Conservation (phyloP, 2,329 filamentous ascomycete genomes). For the Aureobasidium sp. region DNA sequence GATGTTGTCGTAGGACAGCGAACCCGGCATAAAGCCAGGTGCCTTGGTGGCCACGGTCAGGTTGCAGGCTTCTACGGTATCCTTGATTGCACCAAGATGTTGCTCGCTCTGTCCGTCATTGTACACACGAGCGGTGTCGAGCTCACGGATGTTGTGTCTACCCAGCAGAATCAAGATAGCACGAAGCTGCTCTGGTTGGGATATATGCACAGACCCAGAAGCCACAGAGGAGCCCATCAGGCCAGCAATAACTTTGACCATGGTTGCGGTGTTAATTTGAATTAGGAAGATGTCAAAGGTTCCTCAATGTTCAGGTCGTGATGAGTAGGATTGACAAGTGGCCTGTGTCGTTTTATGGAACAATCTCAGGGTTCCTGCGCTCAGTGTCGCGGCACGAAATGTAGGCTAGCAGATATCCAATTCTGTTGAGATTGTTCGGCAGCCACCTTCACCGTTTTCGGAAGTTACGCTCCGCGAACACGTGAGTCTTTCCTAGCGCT, state of each 20-base stretch:
- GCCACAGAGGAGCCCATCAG: constrained; percentile 23
- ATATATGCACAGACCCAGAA: constrained; percentile 18
- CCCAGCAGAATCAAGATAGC: constrained; percentile 26
- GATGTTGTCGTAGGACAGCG: constrained; percentile 20
- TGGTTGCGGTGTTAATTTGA: constrained; percentile 8
- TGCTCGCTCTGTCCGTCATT: constrained; percentile 31
- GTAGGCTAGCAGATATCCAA: too few relatives aligned
- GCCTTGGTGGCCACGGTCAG: constrained; percentile 24
- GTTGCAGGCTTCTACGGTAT: not conserved
- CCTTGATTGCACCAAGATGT: constrained; percentile 30
- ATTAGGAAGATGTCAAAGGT: too few relatives aligned
- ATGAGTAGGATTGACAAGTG: too few relatives aligned
- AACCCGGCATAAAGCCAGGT: constrained; percentile 22
- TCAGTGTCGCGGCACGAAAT: too few relatives aligned
- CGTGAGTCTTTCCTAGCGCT: too few relatives aligned
- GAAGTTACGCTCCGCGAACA: too few relatives aligned
- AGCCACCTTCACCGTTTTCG: too few relatives aligned
- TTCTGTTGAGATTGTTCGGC: too few relatives aligned
- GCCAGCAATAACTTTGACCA: constrained; percentile 23
- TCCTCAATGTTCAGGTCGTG: too few relatives aligned
- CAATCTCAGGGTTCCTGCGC: too few relatives aligned
- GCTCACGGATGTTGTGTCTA: constrained; percentile 24
- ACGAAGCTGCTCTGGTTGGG: constrained; percentile 17
- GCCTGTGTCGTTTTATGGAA: too few relatives aligned
- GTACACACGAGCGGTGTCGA: constrained; percentile 34